phyloP scores from a whole-genome alignment of 2,329 filamentous ascomycete genomes.

The Monosporascus sp. region DNA sequence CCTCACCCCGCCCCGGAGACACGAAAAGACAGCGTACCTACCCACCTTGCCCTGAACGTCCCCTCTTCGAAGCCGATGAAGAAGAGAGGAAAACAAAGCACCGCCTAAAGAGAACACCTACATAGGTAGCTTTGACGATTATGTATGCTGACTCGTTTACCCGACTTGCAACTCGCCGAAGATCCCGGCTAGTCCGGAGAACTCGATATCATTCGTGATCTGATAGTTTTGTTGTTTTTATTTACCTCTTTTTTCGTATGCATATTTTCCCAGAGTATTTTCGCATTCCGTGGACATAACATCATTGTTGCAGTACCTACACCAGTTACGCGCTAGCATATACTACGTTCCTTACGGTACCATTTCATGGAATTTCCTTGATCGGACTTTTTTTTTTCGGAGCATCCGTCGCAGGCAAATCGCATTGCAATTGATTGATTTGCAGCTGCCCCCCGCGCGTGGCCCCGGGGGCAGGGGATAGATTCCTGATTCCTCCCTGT shows the following conservation, averaged over 20 bases:
- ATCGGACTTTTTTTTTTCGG: neutral
- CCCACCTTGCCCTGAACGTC: neutral
- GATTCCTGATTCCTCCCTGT: too few species aligned
- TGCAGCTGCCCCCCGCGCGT: neutral
- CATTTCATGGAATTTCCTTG: neutral
- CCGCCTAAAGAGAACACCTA: neutral
- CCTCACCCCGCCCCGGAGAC: neutral
- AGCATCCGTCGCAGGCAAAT: neutral
- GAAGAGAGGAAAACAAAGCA: neutral
- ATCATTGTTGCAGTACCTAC: neutral
- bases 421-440: neutral
- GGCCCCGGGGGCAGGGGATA: neutral
- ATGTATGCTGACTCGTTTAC: neutral
- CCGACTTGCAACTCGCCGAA: neutral
- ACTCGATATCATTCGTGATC: neutral
- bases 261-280: neutral
- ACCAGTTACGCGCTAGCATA: neutral
- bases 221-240: neutral
- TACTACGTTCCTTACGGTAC: neutral
- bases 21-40: neutral
- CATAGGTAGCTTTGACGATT: neutral
- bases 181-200: neutral
- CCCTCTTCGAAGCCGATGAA: neutral
- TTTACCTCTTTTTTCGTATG: neutral
- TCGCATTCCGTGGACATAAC: neutral